Evolutionary conservation across 192 early-diverging fungal genomes (phyloP).

Genomic region (Coemansia sp.): DNA sequence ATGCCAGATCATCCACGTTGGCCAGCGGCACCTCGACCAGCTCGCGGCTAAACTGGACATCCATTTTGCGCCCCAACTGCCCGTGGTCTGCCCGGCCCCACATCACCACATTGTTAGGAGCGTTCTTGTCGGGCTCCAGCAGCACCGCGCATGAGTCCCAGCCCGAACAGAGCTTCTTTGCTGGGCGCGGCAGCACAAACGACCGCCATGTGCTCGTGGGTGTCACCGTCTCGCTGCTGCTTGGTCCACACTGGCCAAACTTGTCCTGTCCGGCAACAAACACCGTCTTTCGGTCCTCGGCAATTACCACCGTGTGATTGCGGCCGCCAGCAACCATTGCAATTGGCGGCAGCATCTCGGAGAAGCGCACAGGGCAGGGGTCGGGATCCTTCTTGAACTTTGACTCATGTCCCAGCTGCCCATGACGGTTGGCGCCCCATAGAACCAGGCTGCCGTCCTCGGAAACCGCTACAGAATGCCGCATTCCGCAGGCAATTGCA

Average conservation of each 20-base stretch:
- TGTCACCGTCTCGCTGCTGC: not conserved
- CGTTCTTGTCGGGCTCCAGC: conserved; percentile 58
- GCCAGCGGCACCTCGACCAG: conserved; percentile 11
- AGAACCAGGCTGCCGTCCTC: conserved; percentile 46
- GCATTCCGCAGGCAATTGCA: conserved; percentile 59
- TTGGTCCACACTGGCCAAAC: conserved; percentile 58
- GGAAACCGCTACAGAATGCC: conserved; percentile 58
- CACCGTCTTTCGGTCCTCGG: conserved; percentile 40
- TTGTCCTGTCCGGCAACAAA: conserved; percentile 61
- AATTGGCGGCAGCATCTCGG: conserved; percentile 29
- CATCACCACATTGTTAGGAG: conserved; percentile 33
- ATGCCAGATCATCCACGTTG: conserved; percentile 31
- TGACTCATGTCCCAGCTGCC: conserved; percentile 53
- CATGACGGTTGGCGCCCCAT: conserved; percentile 65
- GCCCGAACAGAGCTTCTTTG: conserved; percentile 32
- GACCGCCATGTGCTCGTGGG: conserved; percentile 5
- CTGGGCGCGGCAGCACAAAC: conserved; percentile 7
- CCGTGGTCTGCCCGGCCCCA: conserved; percentile 79
- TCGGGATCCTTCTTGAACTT: not conserved
- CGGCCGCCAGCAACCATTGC: conserved; percentile 62
- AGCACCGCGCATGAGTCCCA: conserved; percentile 52
- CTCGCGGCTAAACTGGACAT: conserved; percentile 1
- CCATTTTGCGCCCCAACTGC: conserved; percentile 50
- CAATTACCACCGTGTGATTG: conserved; percentile 56
- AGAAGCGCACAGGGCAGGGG: not conserved